Conservation (phyloP, 129 eudicot species). For the Flaveria sonorensis region DNA sequence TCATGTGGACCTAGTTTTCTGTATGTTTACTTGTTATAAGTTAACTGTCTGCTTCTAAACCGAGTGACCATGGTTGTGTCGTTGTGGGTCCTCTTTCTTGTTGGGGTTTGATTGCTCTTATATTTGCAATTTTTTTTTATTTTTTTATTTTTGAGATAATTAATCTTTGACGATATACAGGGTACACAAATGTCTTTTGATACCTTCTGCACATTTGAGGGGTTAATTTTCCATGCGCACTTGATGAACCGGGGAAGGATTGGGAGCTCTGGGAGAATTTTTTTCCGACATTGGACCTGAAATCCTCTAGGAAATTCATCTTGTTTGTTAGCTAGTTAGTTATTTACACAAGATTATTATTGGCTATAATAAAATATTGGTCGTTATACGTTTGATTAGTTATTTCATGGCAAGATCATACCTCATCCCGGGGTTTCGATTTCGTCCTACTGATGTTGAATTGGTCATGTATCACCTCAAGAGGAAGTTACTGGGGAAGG, state of each 20-base stretch:
- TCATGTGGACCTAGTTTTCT: not conserved
- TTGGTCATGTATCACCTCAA: conserved; percentile 68
- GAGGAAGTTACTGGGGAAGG: conserved; percentile 54
- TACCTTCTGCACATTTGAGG: conserved; percentile 40
- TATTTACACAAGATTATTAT: conserved; percentile 13
- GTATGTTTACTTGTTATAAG: not conserved
- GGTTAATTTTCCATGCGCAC: conserved; percentile 49
- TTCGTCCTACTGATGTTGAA: conserved; percentile 75
- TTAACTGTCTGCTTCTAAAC: not conserved
- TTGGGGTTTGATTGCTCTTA: conserved; percentile 11
- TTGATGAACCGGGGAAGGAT: conserved; percentile 65
- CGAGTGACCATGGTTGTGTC: not conserved
- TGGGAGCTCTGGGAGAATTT: conserved; percentile 48
- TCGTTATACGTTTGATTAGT: conserved; percentile 22
- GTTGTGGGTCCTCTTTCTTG: not conserved
- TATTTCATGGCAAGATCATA: conserved; percentile 37
- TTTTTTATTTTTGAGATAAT: not conserved
- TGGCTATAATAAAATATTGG: not conserved
- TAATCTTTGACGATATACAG: conserved; percentile 25
- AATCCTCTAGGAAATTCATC: conserved; percentile 7
- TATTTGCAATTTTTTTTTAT: not conserved
- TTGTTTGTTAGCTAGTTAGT: conserved; percentile 32
- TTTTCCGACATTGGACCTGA: conserved; percentile 89
- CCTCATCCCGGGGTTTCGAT: conserved; percentile 70
- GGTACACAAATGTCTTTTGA: conserved; percentile 78